Base-by-base conservation (phyloP, 2,329 filamentous ascomycete genomes). In the Fusarium luffae region DNA sequence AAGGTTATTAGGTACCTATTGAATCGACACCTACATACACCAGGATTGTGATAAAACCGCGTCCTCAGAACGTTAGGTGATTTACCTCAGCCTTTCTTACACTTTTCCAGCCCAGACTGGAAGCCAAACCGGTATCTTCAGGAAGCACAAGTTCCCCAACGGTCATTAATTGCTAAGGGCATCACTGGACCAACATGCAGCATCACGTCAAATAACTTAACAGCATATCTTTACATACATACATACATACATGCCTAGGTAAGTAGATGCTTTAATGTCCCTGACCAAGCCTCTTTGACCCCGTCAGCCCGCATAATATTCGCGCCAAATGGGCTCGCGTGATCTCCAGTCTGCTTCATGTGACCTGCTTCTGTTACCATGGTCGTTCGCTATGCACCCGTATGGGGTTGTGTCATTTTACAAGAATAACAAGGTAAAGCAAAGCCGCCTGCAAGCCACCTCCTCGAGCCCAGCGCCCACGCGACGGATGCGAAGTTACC, bases 351-450 rank as follows among this genome's bases (percentile, higher is more conserved):
- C 46, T 30, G 62, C 51, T 43, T 51, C 65, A 59, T 71, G 64
- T 71, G 69, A 66, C 62, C 56, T 66, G 55, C 59, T 48, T n/a
- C n/a, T 41, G 46, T 34, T 41, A 42, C 56, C 41, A 59, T 59
- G 42, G 54, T 61, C 44, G n/a, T 23, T 66, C 60, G 51, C 56
- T 61, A 62, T 59, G 52, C 60, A 59, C 55, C 48, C 56, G 34
- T 34, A 51, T 43, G 54, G 68, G 66, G 66, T 57, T 57, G 59
- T 60, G 51, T 37, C 49, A 44, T 60, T 46, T 28, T 51, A 34
- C 21, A 23, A 41, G 43, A 44, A 34, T 32, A 37, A 46, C 42
- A 9, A 37, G 10, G 34, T n/a, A 37, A 27, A n/a, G 48, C 27
- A 32, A 44, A 51, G 19, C 54, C 12, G 30, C 28, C 32, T 21